These are phyloP conservation scores for Pythium phragmiticola DNA, from an alignment of 352 stramenopile species.

Conservation along the genomic window DNA sequence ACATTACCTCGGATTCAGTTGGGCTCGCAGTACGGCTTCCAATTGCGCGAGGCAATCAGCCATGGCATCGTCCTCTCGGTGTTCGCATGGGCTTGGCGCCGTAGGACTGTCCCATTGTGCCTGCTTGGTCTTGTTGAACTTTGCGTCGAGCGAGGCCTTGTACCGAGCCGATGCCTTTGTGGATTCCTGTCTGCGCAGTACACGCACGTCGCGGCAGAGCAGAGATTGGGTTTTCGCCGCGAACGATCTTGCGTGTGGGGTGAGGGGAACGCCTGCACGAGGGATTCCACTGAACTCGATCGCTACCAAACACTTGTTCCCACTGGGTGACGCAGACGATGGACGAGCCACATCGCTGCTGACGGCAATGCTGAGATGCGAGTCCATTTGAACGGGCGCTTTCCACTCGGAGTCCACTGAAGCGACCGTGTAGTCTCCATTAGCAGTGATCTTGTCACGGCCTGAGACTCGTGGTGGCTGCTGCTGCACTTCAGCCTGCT, in stretches of 20 bases:
- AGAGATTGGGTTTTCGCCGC: conserved; percentile 29
- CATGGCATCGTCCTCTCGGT: conserved; percentile 5
- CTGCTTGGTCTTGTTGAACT: conserved; percentile 16
- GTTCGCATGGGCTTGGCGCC: not conserved
- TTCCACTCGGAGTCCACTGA: conserved; percentile 32
- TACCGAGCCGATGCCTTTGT: conserved; percentile 50
- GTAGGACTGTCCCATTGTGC: not conserved
- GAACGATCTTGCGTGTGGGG: conserved; percentile 42
- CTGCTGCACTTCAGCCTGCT: conserved; percentile 8
- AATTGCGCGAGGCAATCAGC: conserved; percentile 17
- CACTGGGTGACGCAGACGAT: conserved; percentile 5
- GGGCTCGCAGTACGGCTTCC: conserved; percentile 15
- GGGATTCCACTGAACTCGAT: conserved; percentile 38
- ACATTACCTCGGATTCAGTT: not conserved
- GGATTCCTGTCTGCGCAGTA: conserved; percentile 39
- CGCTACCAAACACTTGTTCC: not conserved
- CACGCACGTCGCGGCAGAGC: conserved; percentile 51
- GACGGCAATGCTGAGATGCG: not conserved
- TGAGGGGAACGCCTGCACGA: conserved; percentile 46
- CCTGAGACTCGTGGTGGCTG: not conserved
- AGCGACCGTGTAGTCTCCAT: not conserved
- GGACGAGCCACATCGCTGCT: not conserved
- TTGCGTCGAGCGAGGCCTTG: conserved; percentile 31
- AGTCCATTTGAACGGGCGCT: conserved; percentile 33
- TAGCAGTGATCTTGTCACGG: not conserved